Evolutionary conservation across 176 grass and related monocot species (phyloP), one percentile per base, ranked within the genome.

Genomic region (Musa itinerans): DNA sequence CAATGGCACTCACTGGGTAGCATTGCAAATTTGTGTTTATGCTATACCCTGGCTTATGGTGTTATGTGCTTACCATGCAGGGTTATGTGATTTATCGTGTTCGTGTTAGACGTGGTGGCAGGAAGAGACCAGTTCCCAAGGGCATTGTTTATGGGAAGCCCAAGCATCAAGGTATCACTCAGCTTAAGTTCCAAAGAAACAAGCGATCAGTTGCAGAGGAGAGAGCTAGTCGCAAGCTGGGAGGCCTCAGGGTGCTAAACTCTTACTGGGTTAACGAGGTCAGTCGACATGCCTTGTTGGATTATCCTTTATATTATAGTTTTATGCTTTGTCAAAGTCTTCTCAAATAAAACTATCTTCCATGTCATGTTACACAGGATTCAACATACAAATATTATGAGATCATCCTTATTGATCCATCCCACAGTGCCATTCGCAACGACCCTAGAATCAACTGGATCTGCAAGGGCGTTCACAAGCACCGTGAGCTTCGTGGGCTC

Each of bases 371-470:
- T 21, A 67, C 14, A 3, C 64, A 67, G 64, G 64, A 67, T 67
- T 67, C 64, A 5, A 67, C 64, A 4, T 67, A 67, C 23, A 62
- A 62, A 29, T 67, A 67, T 29, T 67, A 27, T 4, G 64, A 67
- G 64, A 22, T 29, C 10, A 29, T 67, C 22, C 64, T 29, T 67
- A 11, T 34, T 3, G 64, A 67, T 43, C 19, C 64, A 3, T 21
- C 64, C 20, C 64, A 67, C 26, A 67, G 27, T 43, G 64, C 64
- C 11, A 67, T 67, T 1, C 23, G 64, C 23, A 67, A 67, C 9
- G 64, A 67, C 26, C 64, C 64, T 4, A 67, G 64, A 11, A 67
- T 67, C 26, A 67, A 67, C 64, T 67, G 64, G 64, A 67, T 67
- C 23, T 29, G 64, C 64, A 67, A 67, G 22, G 64, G 64, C 27